Base-by-base conservation (phyloP, 495 filamentous ascomycete species). In the Penicillium odoratum region DNA sequence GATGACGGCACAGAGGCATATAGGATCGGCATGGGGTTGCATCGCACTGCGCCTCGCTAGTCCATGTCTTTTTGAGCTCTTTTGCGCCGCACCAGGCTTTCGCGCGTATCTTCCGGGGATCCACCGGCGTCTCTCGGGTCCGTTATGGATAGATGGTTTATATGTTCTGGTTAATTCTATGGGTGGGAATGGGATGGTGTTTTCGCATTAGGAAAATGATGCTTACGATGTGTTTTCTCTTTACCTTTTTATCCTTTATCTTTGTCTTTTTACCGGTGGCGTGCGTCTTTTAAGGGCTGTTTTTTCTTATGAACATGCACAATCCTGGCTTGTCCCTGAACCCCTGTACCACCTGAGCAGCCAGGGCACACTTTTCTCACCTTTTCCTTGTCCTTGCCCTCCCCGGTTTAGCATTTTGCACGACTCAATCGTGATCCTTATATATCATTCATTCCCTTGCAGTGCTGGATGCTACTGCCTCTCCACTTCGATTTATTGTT, bases 1-100 rank as follows among this genome's bases (percentile, higher is more conserved):
- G 94, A 98, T 66, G 94, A 98, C 69, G 94, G 94, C 36, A 97
- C 93, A 21, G 95, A 98, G 75, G 94, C 94, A 38, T 81, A 86
- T 29, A 88, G 88, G 61, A 90, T 95, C 52, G 79, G 69, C 36
- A 64, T 68, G 44, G 73, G 71, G 51, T 58, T 75, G 55, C 68
- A 71, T 48, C 71, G 68, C 55, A 64, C 58, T 13, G 11, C 57
- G 28, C 62, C 64, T 42, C 66, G 59, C 36, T 69, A 58, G 51
- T 29, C 53, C 52, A 52, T 48, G 21, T 59, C 53, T 47, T 59
- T 56, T 57, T 63, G 51, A 57, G 55, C 60, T 53, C 60, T 65
- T 55, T 58, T 55, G 36, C 56, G 56, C 36, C 45, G 46, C 49
- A 16, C 25, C 26, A 16, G 56, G 53, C 57, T 62, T 57, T 59